Evolutionary conservation across 176 grass and related monocot genomes (phyloP).

Genomic region (Carex myosuroides): DNA sequence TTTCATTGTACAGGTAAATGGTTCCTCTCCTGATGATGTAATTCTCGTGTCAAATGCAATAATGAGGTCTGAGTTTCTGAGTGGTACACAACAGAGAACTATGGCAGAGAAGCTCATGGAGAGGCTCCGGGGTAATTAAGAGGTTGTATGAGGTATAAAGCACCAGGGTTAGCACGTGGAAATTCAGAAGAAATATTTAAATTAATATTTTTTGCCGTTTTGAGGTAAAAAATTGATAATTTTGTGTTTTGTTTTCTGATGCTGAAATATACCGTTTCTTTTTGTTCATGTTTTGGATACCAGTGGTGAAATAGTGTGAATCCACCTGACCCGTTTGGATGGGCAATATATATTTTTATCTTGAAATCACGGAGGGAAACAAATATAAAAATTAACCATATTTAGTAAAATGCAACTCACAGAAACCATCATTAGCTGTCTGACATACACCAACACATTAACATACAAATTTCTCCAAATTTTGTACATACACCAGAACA

Average conservation of each 20-base stretch:
- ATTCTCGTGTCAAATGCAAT: conserved; percentile 78
- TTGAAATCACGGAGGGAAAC: not conserved
- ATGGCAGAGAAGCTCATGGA: conserved; percentile 80
- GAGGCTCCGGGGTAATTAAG: conserved; percentile 26
- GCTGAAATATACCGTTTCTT: not conserved
- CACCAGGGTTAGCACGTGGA: not conserved
- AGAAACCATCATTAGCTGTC: not conserved
- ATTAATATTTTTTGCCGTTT: not conserved
- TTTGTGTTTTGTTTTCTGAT: not conserved
- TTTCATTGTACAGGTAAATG: conserved; percentile 57
- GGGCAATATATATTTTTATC: not conserved
- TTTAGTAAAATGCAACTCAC: not conserved
- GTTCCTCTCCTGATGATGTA: conserved; percentile 48
- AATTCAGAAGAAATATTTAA: not conserved
- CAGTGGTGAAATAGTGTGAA: not conserved
- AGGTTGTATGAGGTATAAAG: not conserved
- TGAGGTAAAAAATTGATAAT: not conserved
- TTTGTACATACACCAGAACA: not conserved
- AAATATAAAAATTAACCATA: not conserved
- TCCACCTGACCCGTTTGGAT: not conserved
- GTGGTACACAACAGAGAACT: conserved; percentile 55
- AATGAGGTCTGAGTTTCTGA: conserved; percentile 63
- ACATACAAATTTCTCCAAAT: not conserved
- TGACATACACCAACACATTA: not conserved
- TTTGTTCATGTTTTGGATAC: not conserved